Percentiles rank a stretch among this genome's conserved stretches.
These are phyloP conservation scores for Malus hybrid DNA, from an alignment of 331 rosid species.

Conservation along the genomic window DNA sequence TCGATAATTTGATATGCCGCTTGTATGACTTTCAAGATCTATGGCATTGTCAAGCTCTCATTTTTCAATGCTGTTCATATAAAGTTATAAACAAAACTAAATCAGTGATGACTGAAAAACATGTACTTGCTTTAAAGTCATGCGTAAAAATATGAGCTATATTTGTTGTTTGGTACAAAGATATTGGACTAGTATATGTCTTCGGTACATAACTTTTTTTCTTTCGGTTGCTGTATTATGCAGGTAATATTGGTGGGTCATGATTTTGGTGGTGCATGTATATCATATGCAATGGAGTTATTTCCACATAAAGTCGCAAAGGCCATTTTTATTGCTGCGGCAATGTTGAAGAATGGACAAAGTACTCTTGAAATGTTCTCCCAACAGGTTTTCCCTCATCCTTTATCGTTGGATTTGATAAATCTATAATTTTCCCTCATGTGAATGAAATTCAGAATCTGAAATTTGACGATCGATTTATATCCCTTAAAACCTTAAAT, in stretches of 20 bases:
- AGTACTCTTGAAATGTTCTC: slow-evolving; percentile 83
- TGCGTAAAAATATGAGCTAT: not conserved
- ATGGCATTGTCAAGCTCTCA: not conserved
- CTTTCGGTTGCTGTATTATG: not conserved
- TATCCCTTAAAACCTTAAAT: too few relatives aligned
- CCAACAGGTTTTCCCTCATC: slow-evolving; percentile 45
- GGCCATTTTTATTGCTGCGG: slow-evolving; percentile 84
- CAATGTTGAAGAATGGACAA: slow-evolving; percentile 78
- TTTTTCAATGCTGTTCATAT: not conserved
- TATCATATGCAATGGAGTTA: slow-evolving; percentile 82
- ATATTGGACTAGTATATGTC: not conserved
- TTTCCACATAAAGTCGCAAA: slow-evolving; percentile 72
- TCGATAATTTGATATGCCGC: not conserved
- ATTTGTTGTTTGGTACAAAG: not conserved
- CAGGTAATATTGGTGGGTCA: slow-evolving; percentile 97
- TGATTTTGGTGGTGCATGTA: slow-evolving; percentile 95
- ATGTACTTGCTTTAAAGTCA: not conserved
- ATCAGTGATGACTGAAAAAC: not conserved
- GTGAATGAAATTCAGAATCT: not conserved
- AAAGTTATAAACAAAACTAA: not conserved
- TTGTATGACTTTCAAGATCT: not conserved
- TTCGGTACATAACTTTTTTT: not conserved
- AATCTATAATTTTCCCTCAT: not conserved
- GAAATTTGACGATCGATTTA: not conserved
- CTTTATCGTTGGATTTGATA: not conserved